Evolutionary conservation across 306 rosid genomes (phyloP).

Genomic region (Trifolium subterraneum): DNA sequence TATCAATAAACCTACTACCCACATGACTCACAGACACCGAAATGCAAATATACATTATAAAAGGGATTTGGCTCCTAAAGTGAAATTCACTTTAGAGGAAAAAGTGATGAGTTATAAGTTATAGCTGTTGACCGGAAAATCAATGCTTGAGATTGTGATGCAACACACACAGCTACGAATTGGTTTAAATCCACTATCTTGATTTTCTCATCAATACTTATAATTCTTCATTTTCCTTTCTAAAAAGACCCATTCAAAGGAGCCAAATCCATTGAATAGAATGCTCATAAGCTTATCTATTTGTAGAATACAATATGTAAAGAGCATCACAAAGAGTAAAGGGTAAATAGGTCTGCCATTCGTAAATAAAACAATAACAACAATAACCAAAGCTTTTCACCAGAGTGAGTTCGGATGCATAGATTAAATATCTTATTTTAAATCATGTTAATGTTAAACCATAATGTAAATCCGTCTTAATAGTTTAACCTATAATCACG

Average conservation of each 20-base stretch:
- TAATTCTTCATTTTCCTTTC: background rate
- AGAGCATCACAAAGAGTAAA: background rate
- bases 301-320: conserved; percentile 22
- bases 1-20: background rate
- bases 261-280: background rate
- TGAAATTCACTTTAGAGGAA: background rate
- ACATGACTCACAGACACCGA: background rate
- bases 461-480: background rate
- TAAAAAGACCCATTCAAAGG: background rate
- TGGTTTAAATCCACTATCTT: background rate
- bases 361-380: no score
- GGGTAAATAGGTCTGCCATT: background rate
- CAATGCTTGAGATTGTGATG: no score
- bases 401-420: no score
- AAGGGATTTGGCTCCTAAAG: background rate
- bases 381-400: no score
- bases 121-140: background rate
- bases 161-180: no score
- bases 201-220: background rate
- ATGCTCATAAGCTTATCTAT: background rate
- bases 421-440: no score
- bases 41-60: background rate
- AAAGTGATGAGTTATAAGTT: background rate
- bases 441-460: background rate
- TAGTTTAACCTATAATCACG: background rate